Evolutionary conservation across 2,329 filamentous ascomycete genomes (phyloP).

Genomic region (Pyricularia grisea): DNA sequence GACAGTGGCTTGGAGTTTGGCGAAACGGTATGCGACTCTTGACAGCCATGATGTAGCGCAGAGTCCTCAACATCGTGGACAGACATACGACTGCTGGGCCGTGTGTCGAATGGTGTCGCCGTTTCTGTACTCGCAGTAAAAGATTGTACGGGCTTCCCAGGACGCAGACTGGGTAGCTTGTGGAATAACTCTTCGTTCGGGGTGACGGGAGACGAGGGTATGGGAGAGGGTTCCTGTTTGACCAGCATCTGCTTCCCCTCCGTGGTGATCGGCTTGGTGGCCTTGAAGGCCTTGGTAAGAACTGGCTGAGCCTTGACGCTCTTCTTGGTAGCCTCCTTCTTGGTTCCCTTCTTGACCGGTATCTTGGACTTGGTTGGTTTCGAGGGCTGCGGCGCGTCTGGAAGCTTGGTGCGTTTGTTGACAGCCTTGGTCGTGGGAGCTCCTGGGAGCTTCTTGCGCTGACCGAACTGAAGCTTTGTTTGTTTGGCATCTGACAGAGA

Average conservation of each 20-base stretch:
- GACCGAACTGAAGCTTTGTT: conserved; percentile 35
- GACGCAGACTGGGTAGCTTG: conserved; percentile 1
- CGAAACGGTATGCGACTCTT: conserved; percentile 26
- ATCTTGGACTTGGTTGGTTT: neutral
- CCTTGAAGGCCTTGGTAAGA: conserved; percentile 6
- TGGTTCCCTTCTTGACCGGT: conserved; percentile 13
- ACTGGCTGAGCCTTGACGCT: conserved; percentile 27
- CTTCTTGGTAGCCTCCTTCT: conserved; percentile 25
- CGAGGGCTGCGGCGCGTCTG: conserved; percentile 12
- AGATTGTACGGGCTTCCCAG: neutral
- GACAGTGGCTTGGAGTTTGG: conserved; percentile 29
- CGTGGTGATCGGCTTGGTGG: conserved; percentile 6
- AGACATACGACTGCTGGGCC: neutral
- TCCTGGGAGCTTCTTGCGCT: conserved; percentile 9
- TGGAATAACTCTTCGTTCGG: neutral
- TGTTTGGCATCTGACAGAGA: conserved; percentile 35
- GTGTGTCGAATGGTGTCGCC: neutral
- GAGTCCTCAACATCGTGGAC: neutral
- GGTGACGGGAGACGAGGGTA: conserved; percentile 8
- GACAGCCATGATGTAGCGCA: neutral
- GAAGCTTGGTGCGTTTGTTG: conserved; percentile 15
- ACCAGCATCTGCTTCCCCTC: neutral
- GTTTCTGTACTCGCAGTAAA: neutral
- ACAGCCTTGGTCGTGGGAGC: conserved; percentile 19
- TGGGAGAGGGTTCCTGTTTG: conserved; percentile 9